Conservation (phyloP, 352 stramenopile genomes). For the Pythium biforme region DNA sequence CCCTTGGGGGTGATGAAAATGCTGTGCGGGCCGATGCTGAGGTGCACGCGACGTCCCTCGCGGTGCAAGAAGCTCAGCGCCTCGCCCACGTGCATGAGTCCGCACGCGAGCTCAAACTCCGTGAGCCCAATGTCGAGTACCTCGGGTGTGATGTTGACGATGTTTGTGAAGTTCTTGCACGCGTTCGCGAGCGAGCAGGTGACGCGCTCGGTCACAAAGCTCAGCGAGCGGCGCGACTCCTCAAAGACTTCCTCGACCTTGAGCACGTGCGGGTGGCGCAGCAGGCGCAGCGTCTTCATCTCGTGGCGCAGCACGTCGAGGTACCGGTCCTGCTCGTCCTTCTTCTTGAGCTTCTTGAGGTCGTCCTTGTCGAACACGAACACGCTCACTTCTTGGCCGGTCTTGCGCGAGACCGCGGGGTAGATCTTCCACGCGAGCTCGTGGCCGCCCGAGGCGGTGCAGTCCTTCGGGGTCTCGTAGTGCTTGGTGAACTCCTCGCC, state of each 20-base stretch:
- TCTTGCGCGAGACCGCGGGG: conserved; percentile 79
- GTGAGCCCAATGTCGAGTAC: conserved; percentile 87
- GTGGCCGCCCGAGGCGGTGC: conserved; percentile 79
- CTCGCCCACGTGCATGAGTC: conserved; percentile 87
- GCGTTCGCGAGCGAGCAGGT: conserved; percentile 90
- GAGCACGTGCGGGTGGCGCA: conserved; percentile 87
- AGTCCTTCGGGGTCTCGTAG: conserved; percentile 87
- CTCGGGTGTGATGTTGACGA: conserved; percentile 82
- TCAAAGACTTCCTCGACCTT: conserved; percentile 91
- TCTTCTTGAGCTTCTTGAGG: conserved; percentile 78
- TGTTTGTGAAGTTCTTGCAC: conserved; percentile 88
- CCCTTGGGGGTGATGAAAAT: conserved; percentile 92
- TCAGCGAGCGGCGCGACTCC: conserved; percentile 79
- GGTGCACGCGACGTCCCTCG: conserved; percentile 85
- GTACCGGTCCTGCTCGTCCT: conserved; percentile 84
- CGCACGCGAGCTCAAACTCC: conserved; percentile 86
- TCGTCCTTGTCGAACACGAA: conserved; percentile 90
- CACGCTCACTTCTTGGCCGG: conserved; percentile 71
- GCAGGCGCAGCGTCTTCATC: conserved; percentile 83
- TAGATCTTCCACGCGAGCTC: conserved; percentile 86
- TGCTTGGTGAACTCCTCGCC: conserved; percentile 84
- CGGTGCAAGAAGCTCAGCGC: conserved; percentile 89
- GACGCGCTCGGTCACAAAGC: conserved; percentile 89
- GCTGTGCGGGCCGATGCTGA: conserved; percentile 83
- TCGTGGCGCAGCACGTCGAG: conserved; percentile 87